phyloP scores from a whole-genome alignment of 192 early-diverging fungal species.

The Linnemannia elongata region DNA sequence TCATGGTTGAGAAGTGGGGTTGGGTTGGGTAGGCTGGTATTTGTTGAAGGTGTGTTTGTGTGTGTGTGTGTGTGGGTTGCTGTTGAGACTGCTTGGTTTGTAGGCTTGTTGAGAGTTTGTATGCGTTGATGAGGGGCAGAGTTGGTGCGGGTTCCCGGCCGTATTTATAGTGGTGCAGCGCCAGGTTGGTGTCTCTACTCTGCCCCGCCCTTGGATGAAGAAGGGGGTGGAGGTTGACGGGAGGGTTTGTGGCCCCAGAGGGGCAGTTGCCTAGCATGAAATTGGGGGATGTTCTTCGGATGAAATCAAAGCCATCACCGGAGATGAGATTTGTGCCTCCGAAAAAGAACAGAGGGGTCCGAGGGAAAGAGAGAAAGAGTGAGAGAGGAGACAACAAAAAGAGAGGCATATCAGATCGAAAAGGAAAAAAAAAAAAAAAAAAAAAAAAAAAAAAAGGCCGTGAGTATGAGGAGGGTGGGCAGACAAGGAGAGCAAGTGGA shows the following conservation, averaged over 20 bases:
- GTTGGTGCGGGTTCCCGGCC: background rate
- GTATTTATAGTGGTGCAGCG: background rate
- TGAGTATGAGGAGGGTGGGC: background rate
- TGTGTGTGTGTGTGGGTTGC: background rate
- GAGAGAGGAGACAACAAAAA: background rate
- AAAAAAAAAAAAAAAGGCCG: background rate
- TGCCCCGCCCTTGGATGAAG: no score
- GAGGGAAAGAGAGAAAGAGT: background rate
- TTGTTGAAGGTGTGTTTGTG: background rate
- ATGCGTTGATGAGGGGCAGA: background rate
- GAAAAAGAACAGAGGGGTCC: background rate
- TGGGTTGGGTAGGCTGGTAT: background rate
- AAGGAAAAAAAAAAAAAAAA: background rate
- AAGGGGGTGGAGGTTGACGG: no score
- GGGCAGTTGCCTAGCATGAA: background rate
- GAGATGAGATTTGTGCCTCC: constrained; percentile 6
- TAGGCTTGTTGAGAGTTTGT: background rate
- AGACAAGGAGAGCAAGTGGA: background rate
- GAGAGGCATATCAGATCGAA: background rate
- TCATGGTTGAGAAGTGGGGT: background rate
- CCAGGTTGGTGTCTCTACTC: no score
- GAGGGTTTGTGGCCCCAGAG: no score
- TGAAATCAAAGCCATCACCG: background rate
- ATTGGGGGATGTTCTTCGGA: background rate
- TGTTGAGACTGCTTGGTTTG: background rate